phyloP scores from a whole-genome alignment of 306 rosid species.

The Hippophae rhamnoides region DNA sequence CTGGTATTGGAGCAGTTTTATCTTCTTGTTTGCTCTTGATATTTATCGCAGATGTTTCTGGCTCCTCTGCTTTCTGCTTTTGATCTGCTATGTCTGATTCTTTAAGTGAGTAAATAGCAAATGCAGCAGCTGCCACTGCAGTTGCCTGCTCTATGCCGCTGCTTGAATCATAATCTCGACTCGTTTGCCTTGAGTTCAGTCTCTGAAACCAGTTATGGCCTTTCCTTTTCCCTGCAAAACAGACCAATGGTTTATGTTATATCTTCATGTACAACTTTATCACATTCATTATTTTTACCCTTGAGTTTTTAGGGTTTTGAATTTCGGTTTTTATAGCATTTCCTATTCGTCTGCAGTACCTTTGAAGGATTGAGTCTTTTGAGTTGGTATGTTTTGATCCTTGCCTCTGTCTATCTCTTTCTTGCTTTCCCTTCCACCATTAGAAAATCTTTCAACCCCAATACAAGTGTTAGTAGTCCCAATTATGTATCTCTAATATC shows the following conservation, averaged over 20 bases:
- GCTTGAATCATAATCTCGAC: constrained; percentile 32
- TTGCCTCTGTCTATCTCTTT: constrained; percentile 18
- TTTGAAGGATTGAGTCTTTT: constrained; percentile 42
- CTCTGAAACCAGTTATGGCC: constrained; percentile 50
- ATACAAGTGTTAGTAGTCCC: constrained; percentile 14
- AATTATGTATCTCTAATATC: no score
- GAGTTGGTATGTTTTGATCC: constrained; percentile 32
- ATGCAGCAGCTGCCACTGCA: constrained; percentile 74
- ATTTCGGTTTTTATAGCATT: background rate
- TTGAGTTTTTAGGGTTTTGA: background rate
- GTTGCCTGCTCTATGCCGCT: constrained; percentile 39
- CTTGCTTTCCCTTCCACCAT: constrained; percentile 20
- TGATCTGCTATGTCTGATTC: constrained; percentile 13
- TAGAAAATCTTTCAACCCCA: constrained; percentile 29
- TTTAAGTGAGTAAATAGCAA: constrained; percentile 36
- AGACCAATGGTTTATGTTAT: constrained; percentile 5
- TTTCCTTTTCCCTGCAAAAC: constrained; percentile 44
- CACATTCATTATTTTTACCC: background rate
- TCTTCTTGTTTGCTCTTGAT: constrained; percentile 35
- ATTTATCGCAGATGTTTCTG: constrained; percentile 15
- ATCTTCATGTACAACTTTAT: background rate
- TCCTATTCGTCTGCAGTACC: constrained; percentile 25
- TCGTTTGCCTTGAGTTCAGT: constrained; percentile 31
- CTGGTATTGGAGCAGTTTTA: constrained; percentile 18
- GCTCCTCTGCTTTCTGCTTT: constrained; percentile 11